Percentiles rank a stretch among this genome's conserved stretches.
These are phyloP conservation scores for Pyrenopolyporus hunteri DNA, from an alignment of 495 filamentous ascomycete genomes.

Conservation along the genomic window DNA sequence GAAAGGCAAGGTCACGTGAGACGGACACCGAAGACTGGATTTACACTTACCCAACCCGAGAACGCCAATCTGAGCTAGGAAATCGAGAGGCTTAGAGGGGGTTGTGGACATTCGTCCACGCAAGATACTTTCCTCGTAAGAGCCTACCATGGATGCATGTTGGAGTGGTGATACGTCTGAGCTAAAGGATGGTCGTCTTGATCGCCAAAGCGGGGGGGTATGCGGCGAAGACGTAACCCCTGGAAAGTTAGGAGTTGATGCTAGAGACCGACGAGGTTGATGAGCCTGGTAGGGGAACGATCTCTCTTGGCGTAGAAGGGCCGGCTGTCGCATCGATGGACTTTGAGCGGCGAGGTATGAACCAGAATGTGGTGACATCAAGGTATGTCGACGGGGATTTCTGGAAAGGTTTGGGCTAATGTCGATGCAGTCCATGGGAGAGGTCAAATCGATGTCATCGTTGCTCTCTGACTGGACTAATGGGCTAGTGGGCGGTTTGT, in stretches of 20 bases:
- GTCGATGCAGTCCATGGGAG: constrained; percentile 54
- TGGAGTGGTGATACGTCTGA: constrained; percentile 79
- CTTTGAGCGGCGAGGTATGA: constrained; percentile 39
- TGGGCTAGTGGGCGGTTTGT: constrained; percentile 90
- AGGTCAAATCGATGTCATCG: constrained; percentile 73
- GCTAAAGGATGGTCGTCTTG: constrained; percentile 72
- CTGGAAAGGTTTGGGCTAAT: constrained; percentile 42
- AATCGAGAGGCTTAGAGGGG: constrained; percentile 90
- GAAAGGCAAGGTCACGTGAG: constrained; percentile 92
- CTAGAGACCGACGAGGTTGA: constrained; percentile 75
- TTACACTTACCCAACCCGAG: constrained; percentile 91
- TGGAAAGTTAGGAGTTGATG: constrained; percentile 64
- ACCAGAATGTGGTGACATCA: constrained; percentile 44
- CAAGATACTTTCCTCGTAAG: constrained; percentile 96
- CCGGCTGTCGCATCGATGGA: constrained; percentile 44
- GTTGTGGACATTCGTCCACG: constrained; percentile 96
- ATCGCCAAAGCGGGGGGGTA: constrained; percentile 60
- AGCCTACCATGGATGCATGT: constrained; percentile 94
- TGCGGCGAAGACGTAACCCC: constrained; percentile 62
- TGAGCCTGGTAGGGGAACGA: constrained; percentile 69
- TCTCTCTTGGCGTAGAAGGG: constrained; percentile 57
- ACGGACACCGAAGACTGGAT: constrained; percentile 80
- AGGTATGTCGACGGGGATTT: constrained; percentile 47
- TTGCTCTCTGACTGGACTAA: constrained; percentile 89
- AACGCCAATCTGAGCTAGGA: constrained; percentile 94